phyloP scores from a whole-genome alignment of 129 eudicot species.

The Flaveria ramosissima region DNA sequence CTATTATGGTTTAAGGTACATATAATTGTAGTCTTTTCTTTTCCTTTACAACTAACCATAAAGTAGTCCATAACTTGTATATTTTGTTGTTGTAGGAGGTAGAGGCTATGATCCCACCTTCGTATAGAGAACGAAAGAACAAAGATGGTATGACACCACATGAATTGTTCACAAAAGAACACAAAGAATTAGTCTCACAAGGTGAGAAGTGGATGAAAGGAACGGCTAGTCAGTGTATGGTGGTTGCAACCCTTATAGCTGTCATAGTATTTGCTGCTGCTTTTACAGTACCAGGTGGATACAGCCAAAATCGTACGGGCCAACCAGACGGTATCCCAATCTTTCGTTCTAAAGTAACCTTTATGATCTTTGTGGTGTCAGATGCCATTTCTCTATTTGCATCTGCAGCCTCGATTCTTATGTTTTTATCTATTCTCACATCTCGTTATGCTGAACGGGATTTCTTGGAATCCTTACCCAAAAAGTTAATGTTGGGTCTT shows the following conservation, averaged over 20 bases:
- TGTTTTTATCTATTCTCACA: constrained; percentile 56
- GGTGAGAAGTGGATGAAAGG: constrained; percentile 62
- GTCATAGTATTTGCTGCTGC: constrained; percentile 49
- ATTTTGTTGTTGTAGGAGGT: constrained; percentile 42
- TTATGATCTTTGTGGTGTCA: constrained; percentile 32
- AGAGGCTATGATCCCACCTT: constrained; percentile 45
- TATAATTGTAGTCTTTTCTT: background rate
- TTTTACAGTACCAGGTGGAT: constrained; percentile 50
- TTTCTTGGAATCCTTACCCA: constrained; percentile 49
- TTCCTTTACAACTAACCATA: background rate
- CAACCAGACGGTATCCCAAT: constrained; percentile 34
- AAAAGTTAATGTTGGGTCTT: constrained; percentile 41
- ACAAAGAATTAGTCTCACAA: constrained; percentile 39
- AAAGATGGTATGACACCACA: constrained; percentile 45
- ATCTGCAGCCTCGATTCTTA: constrained; percentile 42
- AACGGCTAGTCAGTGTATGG: constrained; percentile 52
- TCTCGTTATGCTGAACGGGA: constrained; percentile 65
- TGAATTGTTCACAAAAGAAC: constrained; percentile 44
- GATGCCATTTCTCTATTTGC: constrained; percentile 47
- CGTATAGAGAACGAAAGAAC: constrained; percentile 42
- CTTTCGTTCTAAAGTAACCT: constrained; percentile 20
- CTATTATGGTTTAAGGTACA: constrained; percentile 55
- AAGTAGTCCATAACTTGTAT: background rate
- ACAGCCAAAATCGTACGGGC: constrained; percentile 9
- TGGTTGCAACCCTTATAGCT: constrained; percentile 50